Evolutionary conservation across 164 flowering plant species (phyloP).

Genomic region (Dillenia turbinata): DNA sequence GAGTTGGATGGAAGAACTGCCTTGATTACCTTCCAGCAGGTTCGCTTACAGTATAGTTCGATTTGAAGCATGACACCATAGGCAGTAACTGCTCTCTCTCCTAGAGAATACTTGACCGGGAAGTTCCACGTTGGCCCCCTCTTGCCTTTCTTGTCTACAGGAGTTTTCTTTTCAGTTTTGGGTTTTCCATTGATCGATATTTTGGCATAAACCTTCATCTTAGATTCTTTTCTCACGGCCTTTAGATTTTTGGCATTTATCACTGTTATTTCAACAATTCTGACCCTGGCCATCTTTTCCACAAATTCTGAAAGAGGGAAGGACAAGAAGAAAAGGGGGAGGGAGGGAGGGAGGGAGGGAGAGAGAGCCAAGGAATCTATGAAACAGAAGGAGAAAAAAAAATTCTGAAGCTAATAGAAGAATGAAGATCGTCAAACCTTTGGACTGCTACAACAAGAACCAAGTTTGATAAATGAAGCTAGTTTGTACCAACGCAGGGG

Average conservation of each 20-base stretch:
- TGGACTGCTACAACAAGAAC: too few relatives aligned
- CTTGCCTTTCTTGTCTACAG: slow-evolving; percentile 14
- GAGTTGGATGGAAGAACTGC: too few relatives aligned
- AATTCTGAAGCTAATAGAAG: too few relatives aligned
- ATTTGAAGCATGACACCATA: slow-evolving; percentile 9
- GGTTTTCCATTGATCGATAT: slow-evolving; percentile 11
- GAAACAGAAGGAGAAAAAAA: too few relatives aligned
- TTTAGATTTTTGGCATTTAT: slow-evolving; percentile 7
- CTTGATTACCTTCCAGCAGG: background rate
- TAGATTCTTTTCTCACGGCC: slow-evolving; percentile 3
- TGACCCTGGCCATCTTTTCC: background rate
- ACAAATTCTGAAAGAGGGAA: too few relatives aligned
- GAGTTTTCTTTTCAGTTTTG: slow-evolving; percentile 7
- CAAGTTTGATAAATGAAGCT: too few relatives aligned
- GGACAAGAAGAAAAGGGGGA: too few relatives aligned
- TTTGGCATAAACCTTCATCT: slow-evolving; percentile 17
- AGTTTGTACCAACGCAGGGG: too few relatives aligned
- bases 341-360: too few relatives aligned
- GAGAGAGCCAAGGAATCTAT: too few relatives aligned
- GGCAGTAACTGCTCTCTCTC: slow-evolving; percentile 2
- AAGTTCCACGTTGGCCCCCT: slow-evolving; percentile 18
- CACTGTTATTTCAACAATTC: slow-evolving; percentile 9
- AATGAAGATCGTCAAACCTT: too few relatives aligned
- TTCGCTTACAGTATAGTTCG: slow-evolving; percentile 12
- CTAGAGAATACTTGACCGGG: slow-evolving; percentile 3